A percentile compares a stretch with the other conserved stretches of the same genome.
These are phyloP conservation scores for Arthrobotrys entomopaga DNA, from an alignment of 2,329 filamentous ascomycete genomes.

Conservation along the genomic window DNA sequence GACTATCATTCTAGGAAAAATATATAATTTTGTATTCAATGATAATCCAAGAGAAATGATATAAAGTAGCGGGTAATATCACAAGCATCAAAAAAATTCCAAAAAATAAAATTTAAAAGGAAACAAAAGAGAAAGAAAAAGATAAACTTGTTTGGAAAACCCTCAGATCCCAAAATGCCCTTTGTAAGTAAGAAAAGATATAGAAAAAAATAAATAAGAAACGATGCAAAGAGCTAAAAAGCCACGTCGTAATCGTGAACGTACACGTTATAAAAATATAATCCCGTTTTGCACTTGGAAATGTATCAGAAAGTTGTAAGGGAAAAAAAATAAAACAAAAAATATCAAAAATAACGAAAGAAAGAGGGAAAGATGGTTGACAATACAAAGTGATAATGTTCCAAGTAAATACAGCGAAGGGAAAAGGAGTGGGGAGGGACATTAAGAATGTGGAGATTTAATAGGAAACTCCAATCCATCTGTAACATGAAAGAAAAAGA, in stretches of 20 bases:
- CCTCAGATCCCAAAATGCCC: conserved; percentile 24
- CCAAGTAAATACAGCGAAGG: conserved; percentile 54
- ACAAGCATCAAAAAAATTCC: conserved; percentile 1
- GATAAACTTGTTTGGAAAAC: too few relatives aligned
- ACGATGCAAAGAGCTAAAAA: conserved; percentile 10
- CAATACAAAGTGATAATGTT: conserved; percentile 55
- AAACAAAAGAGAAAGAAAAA: conserved; percentile 1
- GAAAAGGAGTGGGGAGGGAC: conserved; percentile 25
- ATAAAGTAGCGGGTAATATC: conserved; percentile 6
- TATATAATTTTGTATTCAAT: conserved; percentile 1
- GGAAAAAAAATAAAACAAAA: not conserved
- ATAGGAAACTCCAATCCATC: conserved; percentile 22
- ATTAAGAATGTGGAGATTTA: conserved; percentile 27
- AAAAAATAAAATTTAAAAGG: not conserved
- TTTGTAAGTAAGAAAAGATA: conserved; percentile 10
- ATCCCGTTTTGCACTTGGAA: conserved; percentile 24
- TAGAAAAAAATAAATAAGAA: conserved; percentile 17
- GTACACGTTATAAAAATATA: conserved; percentile 33
- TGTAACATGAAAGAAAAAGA: not conserved
- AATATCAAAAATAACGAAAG: conserved; percentile 1
- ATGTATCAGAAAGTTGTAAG: not conserved
- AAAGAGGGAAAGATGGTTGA: not conserved
- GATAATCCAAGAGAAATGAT: conserved; percentile 8
- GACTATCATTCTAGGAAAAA: not conserved
- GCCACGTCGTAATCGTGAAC: conserved; percentile 41